These are phyloP conservation scores for Lagenaria siceraria DNA, from an alignment of 306 rosid species.

Conservation along the genomic window DNA sequence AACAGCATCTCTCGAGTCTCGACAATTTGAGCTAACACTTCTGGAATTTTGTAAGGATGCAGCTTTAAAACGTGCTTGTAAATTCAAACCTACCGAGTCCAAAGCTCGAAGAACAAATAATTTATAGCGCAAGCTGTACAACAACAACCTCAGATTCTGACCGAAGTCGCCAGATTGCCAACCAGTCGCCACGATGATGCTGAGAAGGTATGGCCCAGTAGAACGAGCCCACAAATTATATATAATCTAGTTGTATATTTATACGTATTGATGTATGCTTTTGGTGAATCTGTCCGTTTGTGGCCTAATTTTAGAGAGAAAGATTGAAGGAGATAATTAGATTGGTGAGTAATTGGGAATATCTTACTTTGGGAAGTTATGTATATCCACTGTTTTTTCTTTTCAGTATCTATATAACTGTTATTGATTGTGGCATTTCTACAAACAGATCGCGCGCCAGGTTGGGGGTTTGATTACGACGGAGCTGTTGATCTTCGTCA, in stretches of 20 bases:
- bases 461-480: not conserved
- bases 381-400: not conserved
- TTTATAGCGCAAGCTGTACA: not conserved
- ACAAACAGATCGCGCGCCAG: slow-evolving; percentile 2
- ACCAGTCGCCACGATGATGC: not conserved
- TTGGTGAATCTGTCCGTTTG: slow-evolving; percentile 1
- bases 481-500: not conserved
- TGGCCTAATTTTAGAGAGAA: not conserved
- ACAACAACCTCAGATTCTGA: not conserved
- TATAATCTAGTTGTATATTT: not conserved
- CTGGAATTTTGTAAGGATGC: not conserved
- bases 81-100: not conserved
- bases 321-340: not conserved
- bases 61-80: not conserved
- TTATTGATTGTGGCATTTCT: not conserved
- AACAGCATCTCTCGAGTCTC: not conserved
- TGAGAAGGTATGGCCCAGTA: not conserved
- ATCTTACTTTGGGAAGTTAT: not conserved
- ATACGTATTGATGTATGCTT: not conserved
- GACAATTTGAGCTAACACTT: not conserved
- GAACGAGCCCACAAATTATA: not conserved
- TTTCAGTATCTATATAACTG: not conserved
- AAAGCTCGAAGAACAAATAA: not conserved
- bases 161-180: not conserved
- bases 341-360: not conserved